These are phyloP conservation scores for Pseudogymnoascus sp. DNA, from an alignment of 2,329 filamentous ascomycete genomes.

Conservation along the genomic window DNA sequence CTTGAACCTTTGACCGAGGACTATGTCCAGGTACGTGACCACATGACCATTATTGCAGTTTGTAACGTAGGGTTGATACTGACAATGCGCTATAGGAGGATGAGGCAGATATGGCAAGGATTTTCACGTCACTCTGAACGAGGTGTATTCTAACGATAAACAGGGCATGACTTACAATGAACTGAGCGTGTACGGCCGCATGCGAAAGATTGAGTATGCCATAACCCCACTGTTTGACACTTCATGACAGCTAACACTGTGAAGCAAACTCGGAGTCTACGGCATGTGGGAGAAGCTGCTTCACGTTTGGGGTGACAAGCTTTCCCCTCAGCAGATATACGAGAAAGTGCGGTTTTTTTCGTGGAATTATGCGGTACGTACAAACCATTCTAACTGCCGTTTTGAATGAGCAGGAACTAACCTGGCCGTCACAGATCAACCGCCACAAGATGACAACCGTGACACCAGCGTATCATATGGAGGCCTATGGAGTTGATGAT, in stretches of 20 bases:
- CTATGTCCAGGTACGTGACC: slow-evolving; percentile 39
- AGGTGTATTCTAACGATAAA: slow-evolving; percentile 38
- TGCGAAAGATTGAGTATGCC: slow-evolving; percentile 35
- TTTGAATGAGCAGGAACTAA: not conserved
- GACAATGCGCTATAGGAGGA: slow-evolving; percentile 26
- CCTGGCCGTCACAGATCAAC: slow-evolving; percentile 45
- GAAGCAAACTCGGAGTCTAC: slow-evolving; percentile 39
- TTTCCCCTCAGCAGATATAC: slow-evolving; percentile 16
- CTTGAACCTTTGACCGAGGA: slow-evolving; percentile 58
- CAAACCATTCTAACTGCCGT: not conserved
- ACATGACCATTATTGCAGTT: not conserved
- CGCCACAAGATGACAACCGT: slow-evolving; percentile 55
- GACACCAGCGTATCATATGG: slow-evolving; percentile 36
- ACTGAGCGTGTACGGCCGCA: slow-evolving; percentile 37
- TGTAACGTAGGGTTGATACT: not conserved
- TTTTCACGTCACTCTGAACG: slow-evolving; percentile 39
- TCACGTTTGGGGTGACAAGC: slow-evolving; percentile 38
- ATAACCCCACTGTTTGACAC: not conserved
- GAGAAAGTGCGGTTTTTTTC: slow-evolving; percentile 41
- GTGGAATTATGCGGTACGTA: slow-evolving; percentile 1
- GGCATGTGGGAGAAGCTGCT: slow-evolving; percentile 41
- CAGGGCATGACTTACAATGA: slow-evolving; percentile 50
- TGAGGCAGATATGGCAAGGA: slow-evolving; percentile 49
- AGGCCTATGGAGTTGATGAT: slow-evolving; percentile 48
- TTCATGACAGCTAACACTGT: not conserved